Evolutionary conservation across 345 rosid genomes (phyloP), one percentile per base, ranked within the genome.

Genomic region (Brassica cretica): DNA sequence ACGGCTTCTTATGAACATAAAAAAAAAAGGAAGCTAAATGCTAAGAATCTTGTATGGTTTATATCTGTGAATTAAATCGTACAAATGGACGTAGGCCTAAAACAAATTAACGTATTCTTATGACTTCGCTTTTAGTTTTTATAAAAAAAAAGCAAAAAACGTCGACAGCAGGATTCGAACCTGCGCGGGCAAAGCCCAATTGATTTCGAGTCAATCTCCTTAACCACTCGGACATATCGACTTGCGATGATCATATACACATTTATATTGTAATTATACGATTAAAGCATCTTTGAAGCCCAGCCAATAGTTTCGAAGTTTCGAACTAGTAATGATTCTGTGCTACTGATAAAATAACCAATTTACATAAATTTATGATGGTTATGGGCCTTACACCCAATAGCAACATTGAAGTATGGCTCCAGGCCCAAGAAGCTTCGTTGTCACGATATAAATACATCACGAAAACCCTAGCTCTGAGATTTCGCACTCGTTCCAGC

Each of bases 171-270:
- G 77, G 77, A 74, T 74, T 74, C 77, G 77, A 64, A 74, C 96
- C 98, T 90, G 96, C 95, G 96, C 98, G 88, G 95, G 96, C 93
- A 87, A 0, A 80, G 94, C 94, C 98, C 97, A 93, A 91, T 91
- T 90, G 97, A 93, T 89, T 93, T 93, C 97, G 94, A 91, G 91
- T 91, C 97, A 91, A 91, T 91, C 96, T 91, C 96, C 97, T 93
- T 89, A 90, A 89, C 77, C 77, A 51, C 56, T 51, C 56, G 56
- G 56, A 51, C 56, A 51, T 51, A 51, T 51, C 56, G 56, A 51
- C 56, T 1, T 5, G 5, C n/a, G 55, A 0, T 51, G 8, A 46
- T 3, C n/a, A 11, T 3, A 3, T 1, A 0, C 5, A 11, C 51
- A 2, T 24, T 24, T 24, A 24, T 3, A 24, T 24, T 24, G 0